These are phyloP conservation scores for Thelonectria rubi DNA, from an alignment of 2,329 filamentous ascomycete genomes.

Conservation along the genomic window DNA sequence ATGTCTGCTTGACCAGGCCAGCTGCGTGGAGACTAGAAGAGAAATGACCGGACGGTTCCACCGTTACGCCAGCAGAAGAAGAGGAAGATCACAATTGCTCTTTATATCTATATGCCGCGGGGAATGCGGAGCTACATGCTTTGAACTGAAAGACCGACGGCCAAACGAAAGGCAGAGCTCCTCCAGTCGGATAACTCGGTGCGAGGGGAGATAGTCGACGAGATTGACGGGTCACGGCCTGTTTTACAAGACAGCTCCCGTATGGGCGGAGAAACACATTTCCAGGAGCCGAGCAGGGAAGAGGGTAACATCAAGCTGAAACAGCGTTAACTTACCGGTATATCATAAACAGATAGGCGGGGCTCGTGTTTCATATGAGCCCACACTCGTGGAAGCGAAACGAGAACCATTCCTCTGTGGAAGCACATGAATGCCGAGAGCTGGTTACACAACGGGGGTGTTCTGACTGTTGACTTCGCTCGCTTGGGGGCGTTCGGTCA, in stretches of 20 bases:
- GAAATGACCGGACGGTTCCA: neutral
- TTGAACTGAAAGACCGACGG: neutral
- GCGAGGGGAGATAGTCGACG: neutral
- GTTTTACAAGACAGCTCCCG: constrained; percentile 10
- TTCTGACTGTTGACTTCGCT: no score
- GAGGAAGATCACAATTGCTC: neutral
- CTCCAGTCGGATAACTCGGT: constrained; percentile 12
- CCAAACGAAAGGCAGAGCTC: neutral
- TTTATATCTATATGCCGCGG: neutral
- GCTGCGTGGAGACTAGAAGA: constrained; percentile 13
- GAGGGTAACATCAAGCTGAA: constrained; percentile 18
- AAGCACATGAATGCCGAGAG: no score
- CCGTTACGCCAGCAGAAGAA: neutral
- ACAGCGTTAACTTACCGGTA: constrained; percentile 6
- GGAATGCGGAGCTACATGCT: neutral
- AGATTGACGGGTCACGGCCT: constrained; percentile 12
- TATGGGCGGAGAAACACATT: constrained; percentile 24
- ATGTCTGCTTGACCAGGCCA: constrained; percentile 12
- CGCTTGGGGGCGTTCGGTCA: no score
- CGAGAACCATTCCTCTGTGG: no score
- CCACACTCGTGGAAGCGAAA: no score
- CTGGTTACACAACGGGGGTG: no score
- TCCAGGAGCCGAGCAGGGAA: constrained; percentile 9
- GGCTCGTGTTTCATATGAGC: constrained; percentile 1
- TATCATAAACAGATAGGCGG: constrained; percentile 12